A percentile compares a stretch with the other conserved stretches of the same genome.
These are phyloP conservation scores for Protomyces gravidus DNA, from an alignment of 1,139 yeast species.

Conservation along the genomic window DNA sequence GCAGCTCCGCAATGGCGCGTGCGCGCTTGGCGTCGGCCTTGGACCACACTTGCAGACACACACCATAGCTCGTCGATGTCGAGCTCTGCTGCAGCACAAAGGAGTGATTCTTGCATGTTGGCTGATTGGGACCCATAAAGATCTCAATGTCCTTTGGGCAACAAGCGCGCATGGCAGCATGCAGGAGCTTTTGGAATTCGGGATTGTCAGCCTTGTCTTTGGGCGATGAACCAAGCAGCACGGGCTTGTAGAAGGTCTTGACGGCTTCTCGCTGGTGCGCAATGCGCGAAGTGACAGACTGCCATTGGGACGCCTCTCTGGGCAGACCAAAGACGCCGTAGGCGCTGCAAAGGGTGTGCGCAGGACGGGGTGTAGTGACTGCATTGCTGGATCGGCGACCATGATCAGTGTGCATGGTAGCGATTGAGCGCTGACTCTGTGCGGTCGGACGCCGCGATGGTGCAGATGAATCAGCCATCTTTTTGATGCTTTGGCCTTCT, in stretches of 20 bases:
- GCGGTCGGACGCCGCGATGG: background rate
- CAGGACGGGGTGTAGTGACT: background rate
- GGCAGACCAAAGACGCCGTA: constrained; percentile 22
- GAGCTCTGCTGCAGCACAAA: constrained; percentile 26
- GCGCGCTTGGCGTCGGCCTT: constrained; percentile 20
- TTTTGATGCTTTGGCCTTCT: no score
- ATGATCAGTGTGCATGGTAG: background rate
- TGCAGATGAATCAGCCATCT: no score
- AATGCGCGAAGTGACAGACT: constrained; percentile 1
- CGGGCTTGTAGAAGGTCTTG: constrained; percentile 17
- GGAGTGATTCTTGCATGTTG: constrained; percentile 15
- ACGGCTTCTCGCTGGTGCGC: constrained; percentile 6
- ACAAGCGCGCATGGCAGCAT: constrained; percentile 27
- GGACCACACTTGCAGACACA: constrained; percentile 19
- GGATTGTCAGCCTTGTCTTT: constrained; percentile 14
- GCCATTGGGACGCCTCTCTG: background rate
- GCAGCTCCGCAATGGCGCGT: background rate
- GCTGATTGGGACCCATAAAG: constrained; percentile 15
- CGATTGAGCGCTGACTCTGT: background rate
- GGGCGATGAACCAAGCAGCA: constrained; percentile 22
- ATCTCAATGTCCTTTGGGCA: constrained; percentile 26
- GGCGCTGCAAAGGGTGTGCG: constrained; percentile 14
- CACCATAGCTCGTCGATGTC: constrained; percentile 23
- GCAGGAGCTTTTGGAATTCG: constrained; percentile 9
- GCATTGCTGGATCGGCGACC: constrained; percentile 8